Evolutionary conservation across 1,284 basidiomycete species (phyloP).

Genomic region (Leccinum pallidistipes): DNA sequence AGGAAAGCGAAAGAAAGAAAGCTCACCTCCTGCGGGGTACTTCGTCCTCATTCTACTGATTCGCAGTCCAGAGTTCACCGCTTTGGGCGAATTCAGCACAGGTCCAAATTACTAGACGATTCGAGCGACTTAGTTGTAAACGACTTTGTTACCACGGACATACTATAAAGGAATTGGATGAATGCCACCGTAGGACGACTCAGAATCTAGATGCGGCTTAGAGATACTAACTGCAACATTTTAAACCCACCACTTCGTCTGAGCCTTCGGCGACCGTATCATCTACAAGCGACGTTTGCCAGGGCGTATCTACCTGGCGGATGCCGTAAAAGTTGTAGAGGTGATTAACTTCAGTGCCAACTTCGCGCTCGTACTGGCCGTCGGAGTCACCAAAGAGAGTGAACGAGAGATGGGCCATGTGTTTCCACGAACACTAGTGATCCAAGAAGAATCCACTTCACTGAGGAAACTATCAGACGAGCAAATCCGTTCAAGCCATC

Average conservation of each 20-base stretch:
- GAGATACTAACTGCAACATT: neutral
- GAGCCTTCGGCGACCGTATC: no score
- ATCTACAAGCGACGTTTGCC: no score
- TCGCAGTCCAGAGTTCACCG: neutral
- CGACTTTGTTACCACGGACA: neutral
- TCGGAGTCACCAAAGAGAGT: neutral
- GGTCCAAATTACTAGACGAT: neutral
- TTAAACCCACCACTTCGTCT: neutral
- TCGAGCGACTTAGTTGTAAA: neutral
- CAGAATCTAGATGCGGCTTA: neutral
- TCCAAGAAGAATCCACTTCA: neutral
- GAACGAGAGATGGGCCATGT: neutral
- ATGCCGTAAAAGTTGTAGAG: neutral
- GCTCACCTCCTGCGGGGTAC: neutral
- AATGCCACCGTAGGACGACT: neutral
- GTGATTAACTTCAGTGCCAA: neutral
- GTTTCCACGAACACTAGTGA: neutral
- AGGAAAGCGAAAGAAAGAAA: neutral
- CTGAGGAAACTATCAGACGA: neutral
- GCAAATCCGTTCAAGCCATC: neutral
- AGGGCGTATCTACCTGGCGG: neutral
- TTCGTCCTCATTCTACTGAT: neutral
- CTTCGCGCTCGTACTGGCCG: neutral
- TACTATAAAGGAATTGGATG: neutral
- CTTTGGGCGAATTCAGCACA: neutral